Evolutionary conservation across 371 early-diverging fungal species (phyloP), one percentile per base, ranked within the genome.

Genomic region (Mucor irregularis): DNA sequence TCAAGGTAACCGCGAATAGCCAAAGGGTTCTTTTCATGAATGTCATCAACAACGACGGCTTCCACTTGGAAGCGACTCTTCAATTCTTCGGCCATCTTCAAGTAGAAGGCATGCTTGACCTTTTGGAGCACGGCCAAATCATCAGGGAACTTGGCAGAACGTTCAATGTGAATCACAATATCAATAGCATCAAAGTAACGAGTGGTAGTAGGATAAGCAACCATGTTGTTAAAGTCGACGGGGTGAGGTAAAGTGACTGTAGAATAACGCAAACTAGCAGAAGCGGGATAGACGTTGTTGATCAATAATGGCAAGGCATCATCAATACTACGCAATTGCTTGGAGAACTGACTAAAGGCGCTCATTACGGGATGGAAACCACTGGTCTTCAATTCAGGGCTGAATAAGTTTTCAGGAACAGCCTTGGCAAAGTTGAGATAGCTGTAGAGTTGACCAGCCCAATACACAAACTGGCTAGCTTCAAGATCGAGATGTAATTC

Each of bases 121-220:
- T 90, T 87, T 76, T 93, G 92, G 35, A 98, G 74, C 2, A 96
- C 95, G 3, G 58, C 68, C 1, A 94, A 69, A 54, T 95, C 91
- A 61, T 90, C 90, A 16, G 98, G 98, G 95, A 97, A 98, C 54
- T 89, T 84, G 24, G 73, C 73, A 13, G 94, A 92, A 4, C 80
- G 56, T 59, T 95, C 93, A 66, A 96, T 89, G 55, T 92, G 90
- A 14, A 98, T 74, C 5, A 91, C 64, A 1, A 92, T 85, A 42
- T 91, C 90, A 50, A 93, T 71, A 0, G 90, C 86, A 50, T 86
- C 89, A 29, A 88, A 75, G 48, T 78, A 90, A 29, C 84, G 77
- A 0, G 82, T 80, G 17, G 84, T 77, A 13, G 72, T 74, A 7
- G 85, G 81, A 45, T 71, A 74, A 28, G 45, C 68, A 21, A 63